Evolutionary conservation across 108 stramenopile species (phyloP).

Genomic region (Skeletonema potamos): DNA sequence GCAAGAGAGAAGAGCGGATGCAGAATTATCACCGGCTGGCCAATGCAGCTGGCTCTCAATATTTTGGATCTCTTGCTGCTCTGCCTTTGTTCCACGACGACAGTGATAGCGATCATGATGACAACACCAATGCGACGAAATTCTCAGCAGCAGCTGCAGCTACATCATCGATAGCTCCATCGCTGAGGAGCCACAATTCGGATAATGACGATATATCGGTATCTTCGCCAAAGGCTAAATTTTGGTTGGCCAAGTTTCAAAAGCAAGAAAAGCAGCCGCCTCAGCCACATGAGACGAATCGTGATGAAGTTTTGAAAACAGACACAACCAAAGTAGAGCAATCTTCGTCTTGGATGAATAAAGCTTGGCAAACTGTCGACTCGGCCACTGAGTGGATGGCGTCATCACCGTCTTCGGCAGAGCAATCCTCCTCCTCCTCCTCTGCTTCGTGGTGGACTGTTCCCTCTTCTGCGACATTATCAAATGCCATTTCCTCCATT

Average conservation of each 20-base stretch:
- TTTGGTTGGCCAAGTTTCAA: neutral
- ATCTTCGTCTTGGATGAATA: neutral
- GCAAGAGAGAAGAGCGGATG: neutral
- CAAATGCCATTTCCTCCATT: neutral
- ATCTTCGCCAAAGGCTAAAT: neutral
- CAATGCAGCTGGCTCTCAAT: conserved; percentile 1
- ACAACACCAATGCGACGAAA: neutral
- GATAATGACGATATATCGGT: neutral
- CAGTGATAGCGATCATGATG: neutral
- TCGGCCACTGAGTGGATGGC: neutral
- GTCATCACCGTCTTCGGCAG: neutral
- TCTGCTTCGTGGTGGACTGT: neutral
- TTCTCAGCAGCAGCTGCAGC: neutral
- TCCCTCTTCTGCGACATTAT: neutral
- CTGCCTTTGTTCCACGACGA: neutral
- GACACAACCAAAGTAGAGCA: neutral
- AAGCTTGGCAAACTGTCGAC: neutral
- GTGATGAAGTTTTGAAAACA: neutral
- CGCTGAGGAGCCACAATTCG: too few relatives aligned
- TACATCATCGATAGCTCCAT: neutral
- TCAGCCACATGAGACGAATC: neutral
- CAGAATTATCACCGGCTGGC: neutral
- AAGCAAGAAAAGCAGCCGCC: neutral
- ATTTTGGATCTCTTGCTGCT: neutral
- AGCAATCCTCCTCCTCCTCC: neutral